Evolutionary conservation across 352 stramenopile genomes (phyloP), one percentile per base, ranked within the genome.

Genomic region (Globisporangium takayamanum): DNA sequence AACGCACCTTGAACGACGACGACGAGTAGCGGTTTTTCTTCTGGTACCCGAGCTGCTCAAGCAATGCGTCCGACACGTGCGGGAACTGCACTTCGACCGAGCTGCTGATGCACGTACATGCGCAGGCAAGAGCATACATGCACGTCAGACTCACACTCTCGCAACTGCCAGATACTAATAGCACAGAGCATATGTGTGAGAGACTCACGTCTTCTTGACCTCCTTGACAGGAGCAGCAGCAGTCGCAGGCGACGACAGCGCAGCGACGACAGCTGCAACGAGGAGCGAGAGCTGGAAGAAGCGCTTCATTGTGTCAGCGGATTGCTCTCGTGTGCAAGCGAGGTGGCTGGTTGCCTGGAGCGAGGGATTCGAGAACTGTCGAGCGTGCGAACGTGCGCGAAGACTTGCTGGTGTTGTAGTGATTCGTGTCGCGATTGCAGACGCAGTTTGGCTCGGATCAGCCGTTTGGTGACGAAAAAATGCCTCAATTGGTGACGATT

Each of bases 1-100:
- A n/a, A 2, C 42, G n/a, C 20, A 78, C 73, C 67, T 89, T 87
- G 66, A 89, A 88, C 52, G 67, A 64, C 18, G 75, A 89, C 25
- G 78, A 55, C 26, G 81, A 91, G 69, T 87, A 87, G 47, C 76
- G 72, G 62, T 88, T 89, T 70, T 88, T 89, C 74, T 88, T 91
- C 68, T 89, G 58, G 60, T 89, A 91, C 30, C 81, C 81, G 30
- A 91, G 69, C 53, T 89, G 79, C 59, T 88, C 76, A 45, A 91
- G 72, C 48, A 89, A 64, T 47, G 77, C 77, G 14, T 91, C 81
- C n/a, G 79, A 80, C 46, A 91, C 78, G 49, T 88, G 76, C 25
- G 80, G 78, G 70, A 89, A 88, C 62, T 89, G 80, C 62, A 89
- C 80, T 47, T 88, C 76, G 30, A 89, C 80, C 67, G 74, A 84